Evolutionary conservation across 2,329 filamentous ascomycete species (phyloP).

Genomic region (Cladosporium cucumerinum): DNA sequence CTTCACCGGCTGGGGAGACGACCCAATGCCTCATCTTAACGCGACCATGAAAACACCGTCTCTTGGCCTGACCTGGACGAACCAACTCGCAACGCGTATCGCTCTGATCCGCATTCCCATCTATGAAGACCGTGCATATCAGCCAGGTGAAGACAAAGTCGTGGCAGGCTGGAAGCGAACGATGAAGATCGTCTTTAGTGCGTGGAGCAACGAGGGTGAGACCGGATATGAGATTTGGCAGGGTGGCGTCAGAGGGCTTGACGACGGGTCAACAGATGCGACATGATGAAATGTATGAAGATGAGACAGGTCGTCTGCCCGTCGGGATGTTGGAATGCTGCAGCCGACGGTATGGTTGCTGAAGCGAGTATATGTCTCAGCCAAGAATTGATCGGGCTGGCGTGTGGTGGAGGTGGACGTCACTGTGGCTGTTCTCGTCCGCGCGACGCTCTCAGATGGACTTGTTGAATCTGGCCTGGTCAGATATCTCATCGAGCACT

Average conservation of each 20-base stretch:
- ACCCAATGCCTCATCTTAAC: slow-evolving; percentile 22
- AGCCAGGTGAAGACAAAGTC: slow-evolving; percentile 41
- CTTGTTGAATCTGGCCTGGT: background rate
- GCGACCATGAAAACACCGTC: slow-evolving; percentile 73
- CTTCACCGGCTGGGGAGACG: slow-evolving; percentile 92
- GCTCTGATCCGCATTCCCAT: slow-evolving; percentile 70
- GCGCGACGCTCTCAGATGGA: background rate
- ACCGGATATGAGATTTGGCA: slow-evolving; percentile 73
- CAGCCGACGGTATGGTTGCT: background rate
- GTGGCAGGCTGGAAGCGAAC: slow-evolving; percentile 66
- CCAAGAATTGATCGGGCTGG: background rate
- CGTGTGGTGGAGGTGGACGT: background rate
- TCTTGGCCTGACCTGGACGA: slow-evolving; percentile 84
- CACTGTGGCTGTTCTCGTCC: background rate
- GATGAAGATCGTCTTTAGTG: slow-evolving; percentile 87
- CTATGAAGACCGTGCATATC: slow-evolving; percentile 42
- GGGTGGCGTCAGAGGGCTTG: slow-evolving; percentile 50
- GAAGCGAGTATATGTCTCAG: background rate
- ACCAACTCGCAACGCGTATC: slow-evolving; percentile 79
- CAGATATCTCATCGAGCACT: background rate
- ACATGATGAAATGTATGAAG: background rate
- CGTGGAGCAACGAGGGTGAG: slow-evolving; percentile 62
- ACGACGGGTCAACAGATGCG: background rate
- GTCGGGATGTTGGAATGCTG: background rate
- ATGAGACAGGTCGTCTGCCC: background rate